phyloP scores from a whole-genome alignment of 2,329 filamentous ascomycete genomes.

The Ophiostoma montium region DNA sequence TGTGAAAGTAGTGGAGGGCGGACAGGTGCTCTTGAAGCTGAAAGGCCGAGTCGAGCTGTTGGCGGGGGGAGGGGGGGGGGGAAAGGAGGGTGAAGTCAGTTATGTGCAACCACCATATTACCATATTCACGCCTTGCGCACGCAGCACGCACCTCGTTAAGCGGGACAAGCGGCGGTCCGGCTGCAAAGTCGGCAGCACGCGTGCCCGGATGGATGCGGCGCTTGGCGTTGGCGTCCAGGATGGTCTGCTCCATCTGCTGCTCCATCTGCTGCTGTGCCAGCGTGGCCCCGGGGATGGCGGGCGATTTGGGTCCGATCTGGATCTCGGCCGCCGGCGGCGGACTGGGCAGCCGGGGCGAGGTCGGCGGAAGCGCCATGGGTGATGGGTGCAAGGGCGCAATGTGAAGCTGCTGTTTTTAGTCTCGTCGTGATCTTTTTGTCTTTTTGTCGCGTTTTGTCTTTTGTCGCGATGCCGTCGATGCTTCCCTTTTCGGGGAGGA shows the following conservation, averaged over 20 bases:
- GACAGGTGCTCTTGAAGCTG: conserved; percentile 95
- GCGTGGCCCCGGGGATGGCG: conserved; percentile 15
- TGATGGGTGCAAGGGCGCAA: not conserved
- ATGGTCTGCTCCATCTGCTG: conserved; percentile 49
- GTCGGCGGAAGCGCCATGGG: conserved; percentile 40
- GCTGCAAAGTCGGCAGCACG: conserved; percentile 86
- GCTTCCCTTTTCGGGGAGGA: no score
- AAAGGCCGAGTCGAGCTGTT: conserved; percentile 87
- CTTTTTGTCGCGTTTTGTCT: no score
- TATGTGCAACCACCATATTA: no score
- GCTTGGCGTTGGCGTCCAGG: conserved; percentile 59
- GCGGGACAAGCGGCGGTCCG: conserved; percentile 74
- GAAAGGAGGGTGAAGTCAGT: not conserved
- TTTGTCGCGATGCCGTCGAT: no score
- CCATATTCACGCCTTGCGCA: not conserved
- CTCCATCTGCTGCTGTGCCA: conserved; percentile 36
- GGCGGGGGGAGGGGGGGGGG: not conserved
- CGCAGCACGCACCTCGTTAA: conserved; percentile 53
- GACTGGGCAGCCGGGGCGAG: conserved; percentile 85
- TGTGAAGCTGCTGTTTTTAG: not conserved
- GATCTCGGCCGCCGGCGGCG: conserved; percentile 87
- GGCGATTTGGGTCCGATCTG: conserved; percentile 48
- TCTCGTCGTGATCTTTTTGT: no score
- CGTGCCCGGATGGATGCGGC: conserved; percentile 84
- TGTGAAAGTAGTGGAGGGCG: conserved; percentile 74